Conservation (phyloP, 768 basidiomycete genomes). For the Cantharellus cinnabarinus region DNA sequence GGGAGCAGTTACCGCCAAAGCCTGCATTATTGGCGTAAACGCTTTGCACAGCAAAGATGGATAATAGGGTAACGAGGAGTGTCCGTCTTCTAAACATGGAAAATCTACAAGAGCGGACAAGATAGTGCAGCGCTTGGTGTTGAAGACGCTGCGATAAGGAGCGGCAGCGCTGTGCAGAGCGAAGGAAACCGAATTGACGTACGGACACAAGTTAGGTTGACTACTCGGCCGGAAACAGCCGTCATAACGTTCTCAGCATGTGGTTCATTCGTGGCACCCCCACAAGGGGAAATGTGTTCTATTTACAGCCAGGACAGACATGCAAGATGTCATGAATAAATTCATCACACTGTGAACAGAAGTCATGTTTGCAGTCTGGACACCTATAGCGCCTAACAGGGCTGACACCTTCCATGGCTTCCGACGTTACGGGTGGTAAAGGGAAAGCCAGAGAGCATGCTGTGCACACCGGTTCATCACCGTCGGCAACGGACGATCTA, state of each 20-base stretch:
- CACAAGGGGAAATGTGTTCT: background rate
- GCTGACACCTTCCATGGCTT: conserved; percentile 39
- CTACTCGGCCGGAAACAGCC: no score
- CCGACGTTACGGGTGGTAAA: conserved; percentile 19
- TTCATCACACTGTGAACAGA: conserved; percentile 89
- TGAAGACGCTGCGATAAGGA: no score
- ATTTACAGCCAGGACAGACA: conserved; percentile 51
- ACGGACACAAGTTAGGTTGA: no score
- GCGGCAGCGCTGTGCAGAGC: no score
- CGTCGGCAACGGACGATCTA: background rate
- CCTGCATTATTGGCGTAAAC: conserved; percentile 9
- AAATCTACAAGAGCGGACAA: no score
- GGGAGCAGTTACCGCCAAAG: conserved; percentile 29
- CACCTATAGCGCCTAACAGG: conserved; percentile 77
- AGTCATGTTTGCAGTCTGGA: conserved; percentile 66
- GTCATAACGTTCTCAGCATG: no score
- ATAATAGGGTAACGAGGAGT: no score
- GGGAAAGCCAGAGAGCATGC: conserved; percentile 64
- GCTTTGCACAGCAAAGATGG: no score
- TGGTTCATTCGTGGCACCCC: no score
- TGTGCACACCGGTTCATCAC: conserved; percentile 29
- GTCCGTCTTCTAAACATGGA: no score
- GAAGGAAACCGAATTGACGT: no score
- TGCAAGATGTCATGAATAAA: conserved; percentile 92
- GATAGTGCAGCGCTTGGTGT: no score